phyloP scores from a whole-genome alignment of 2,329 filamentous ascomycete genomes.

The Phialocephala subalpina region DNA sequence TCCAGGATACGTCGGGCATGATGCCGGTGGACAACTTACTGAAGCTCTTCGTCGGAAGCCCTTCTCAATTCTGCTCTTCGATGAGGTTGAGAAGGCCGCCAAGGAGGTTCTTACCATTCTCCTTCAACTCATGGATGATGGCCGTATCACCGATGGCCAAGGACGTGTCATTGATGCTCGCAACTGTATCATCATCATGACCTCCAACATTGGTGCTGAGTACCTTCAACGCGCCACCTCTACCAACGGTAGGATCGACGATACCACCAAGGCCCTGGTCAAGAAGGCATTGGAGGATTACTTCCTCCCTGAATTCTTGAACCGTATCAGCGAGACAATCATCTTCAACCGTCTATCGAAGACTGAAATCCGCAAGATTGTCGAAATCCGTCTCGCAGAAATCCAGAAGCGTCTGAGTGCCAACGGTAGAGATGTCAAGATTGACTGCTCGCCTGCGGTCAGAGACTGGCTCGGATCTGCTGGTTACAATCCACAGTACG shows the following conservation, averaged over 20 bases:
- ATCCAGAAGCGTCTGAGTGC: constrained; percentile 89
- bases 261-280: constrained; percentile 85
- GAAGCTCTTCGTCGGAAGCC: constrained; percentile 93
- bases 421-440: constrained; percentile 86
- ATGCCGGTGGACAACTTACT: constrained; percentile 93
- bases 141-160: constrained; percentile 97
- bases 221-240: constrained; percentile 83
- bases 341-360: constrained; percentile 98
- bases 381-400: constrained; percentile 86
- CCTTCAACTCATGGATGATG: constrained; percentile 99
- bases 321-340: constrained; percentile 94
- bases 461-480: constrained; percentile 92
- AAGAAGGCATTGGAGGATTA: constrained; percentile 92
- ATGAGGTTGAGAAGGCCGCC: constrained; percentile 98
- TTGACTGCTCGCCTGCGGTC: constrained; percentile 83
- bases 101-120: constrained; percentile 97
- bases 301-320: constrained; percentile 98
- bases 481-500: constrained; percentile 95
- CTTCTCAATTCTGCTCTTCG: constrained; percentile 97
- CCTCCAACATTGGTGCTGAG: constrained; percentile 94
- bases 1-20: constrained; percentile 95
- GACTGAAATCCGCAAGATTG: constrained; percentile 91
- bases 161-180: constrained; percentile 92
- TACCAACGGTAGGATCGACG: constrained; percentile 85
- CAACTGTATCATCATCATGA: constrained; percentile 99